Evolutionary conservation across 345 rosid genomes (phyloP), one percentile per base, ranked within the genome.

Genomic region (Combretum micranthum): DNA sequence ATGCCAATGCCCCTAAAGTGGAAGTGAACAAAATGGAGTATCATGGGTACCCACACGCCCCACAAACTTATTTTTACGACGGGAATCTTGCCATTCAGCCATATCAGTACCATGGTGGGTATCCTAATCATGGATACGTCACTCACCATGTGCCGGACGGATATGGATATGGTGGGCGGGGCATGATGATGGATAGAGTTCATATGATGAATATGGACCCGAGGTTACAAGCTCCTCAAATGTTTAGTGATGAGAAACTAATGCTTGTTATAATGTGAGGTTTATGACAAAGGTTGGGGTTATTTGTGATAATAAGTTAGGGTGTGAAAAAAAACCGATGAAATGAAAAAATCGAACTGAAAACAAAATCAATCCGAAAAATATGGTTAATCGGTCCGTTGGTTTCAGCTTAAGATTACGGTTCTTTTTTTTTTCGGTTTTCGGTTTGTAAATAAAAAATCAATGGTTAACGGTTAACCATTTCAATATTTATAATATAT

Each of bases 11-110:
- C 23, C 61, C 74, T 7, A 75, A 74, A 70, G 42, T 80, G 71
- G 89, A 77, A 19, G 58, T 83, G 61, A 79, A 67, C 74, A 85
- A 77, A 70, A 53, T 77, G 57, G 87, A 81, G 44, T 67, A 77
- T 42, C 45, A 44, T 37, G 81, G 84, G 8, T 65, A 64, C 50
- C 64, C 68, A 2, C 72, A 63, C 44, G 70, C 72, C 1, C 77
- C 64, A 53, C 75, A 63, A 25, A 15, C 60, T 23, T 65, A 26
- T 26, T 57, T 52, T 57, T 20, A 52, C n/a, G 69, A 58, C 8
- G 63, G 53, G 46, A 44, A 46, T 0, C 16, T 20, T 12, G 21
- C 43, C 9, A 0, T 20, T 15, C 68, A 55, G 44, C 58, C 58
- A 20, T 42, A 55, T 37, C 17, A 15, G 14, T 17, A 52, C 50